Percentiles rank a stretch among this genome's conserved stretches.
Evolutionary conservation across 2,329 filamentous ascomycete species (phyloP).

Genomic region (Fusarium sp.): DNA sequence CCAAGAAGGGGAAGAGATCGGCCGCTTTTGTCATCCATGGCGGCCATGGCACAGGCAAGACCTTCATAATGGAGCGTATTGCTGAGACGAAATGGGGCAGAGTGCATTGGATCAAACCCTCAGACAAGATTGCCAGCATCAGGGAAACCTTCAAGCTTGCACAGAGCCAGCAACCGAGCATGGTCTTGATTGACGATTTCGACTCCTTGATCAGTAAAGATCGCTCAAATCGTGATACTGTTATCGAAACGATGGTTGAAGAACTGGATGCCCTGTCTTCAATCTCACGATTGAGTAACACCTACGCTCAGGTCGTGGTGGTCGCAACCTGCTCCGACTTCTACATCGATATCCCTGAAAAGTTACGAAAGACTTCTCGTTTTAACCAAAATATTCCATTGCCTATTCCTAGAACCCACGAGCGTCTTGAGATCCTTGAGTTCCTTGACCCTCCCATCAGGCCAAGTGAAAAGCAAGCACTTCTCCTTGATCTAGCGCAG

Average conservation of each 20-base stretch:
- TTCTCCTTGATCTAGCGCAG: conserved; percentile 72
- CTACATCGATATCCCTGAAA: conserved; percentile 75
- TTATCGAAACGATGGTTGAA: conserved; percentile 62
- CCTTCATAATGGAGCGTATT: conserved; percentile 75
- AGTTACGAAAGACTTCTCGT: conserved; percentile 72
- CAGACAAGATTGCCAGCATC: conserved; percentile 69
- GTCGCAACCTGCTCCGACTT: conserved; percentile 79
- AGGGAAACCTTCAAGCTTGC: conserved; percentile 78
- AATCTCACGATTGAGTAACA: conserved; percentile 50
- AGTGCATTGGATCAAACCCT: conserved; percentile 69
- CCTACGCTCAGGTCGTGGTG: conserved; percentile 72
- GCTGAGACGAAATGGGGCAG: conserved; percentile 76
- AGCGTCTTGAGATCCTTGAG: conserved; percentile 79
- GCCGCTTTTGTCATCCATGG: conserved; percentile 81
- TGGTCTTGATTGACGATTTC: conserved; percentile 83
- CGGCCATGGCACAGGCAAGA: conserved; percentile 86
- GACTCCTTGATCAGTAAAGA: conserved; percentile 75
- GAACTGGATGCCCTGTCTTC: conserved; percentile 66
- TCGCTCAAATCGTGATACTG: conserved; percentile 60
- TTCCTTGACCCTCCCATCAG: conserved; percentile 63
- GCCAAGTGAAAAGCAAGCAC: conserved; percentile 60
- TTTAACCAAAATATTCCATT: conserved; percentile 77
- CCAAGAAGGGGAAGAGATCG: conserved; percentile 50
- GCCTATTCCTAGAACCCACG: conserved; percentile 77
- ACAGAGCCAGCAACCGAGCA: conserved; percentile 74